Conservation (phyloP, 2,329 filamentous ascomycete species). For the Colletotrichum sp. region DNA sequence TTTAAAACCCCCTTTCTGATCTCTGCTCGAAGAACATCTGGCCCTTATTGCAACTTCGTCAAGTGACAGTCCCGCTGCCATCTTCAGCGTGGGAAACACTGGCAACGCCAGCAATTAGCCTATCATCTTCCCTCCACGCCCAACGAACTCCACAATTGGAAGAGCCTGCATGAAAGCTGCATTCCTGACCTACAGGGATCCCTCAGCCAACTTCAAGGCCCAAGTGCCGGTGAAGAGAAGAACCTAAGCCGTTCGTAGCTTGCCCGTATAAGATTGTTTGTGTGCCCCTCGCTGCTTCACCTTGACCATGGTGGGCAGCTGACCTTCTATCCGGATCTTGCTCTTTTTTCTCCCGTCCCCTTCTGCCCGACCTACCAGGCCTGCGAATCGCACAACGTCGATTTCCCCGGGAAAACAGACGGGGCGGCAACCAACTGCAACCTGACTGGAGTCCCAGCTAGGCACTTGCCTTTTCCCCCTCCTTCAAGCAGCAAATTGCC, state of each 20-base stretch:
- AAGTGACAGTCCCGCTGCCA: not conserved
- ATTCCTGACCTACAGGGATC: constrained; percentile 12
- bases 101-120: not conserved
- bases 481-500: not conserved
- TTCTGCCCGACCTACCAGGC: not conserved
- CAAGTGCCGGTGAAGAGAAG: constrained; percentile 20
- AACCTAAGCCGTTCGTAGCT: not conserved
- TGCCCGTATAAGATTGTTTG: constrained; percentile 14
- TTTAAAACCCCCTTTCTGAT: not conserved
- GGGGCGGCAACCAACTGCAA: not conserved
- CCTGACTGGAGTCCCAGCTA: not conserved
- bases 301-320: not conserved
- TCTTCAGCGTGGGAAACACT: not conserved
- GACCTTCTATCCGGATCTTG: not conserved
- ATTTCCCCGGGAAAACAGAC: not conserved
- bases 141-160: constrained; percentile 2
- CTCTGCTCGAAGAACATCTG: not conserved
- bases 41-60: not conserved
- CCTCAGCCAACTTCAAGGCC: constrained; percentile 11
- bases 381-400: not conserved
- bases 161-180: constrained; percentile 20
- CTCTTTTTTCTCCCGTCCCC: not conserved
- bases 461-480: not conserved
- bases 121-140: not conserved
- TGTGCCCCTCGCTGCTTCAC: constrained; percentile 6